Percentiles rank a stretch among this genome's conserved stretches.
Evolutionary conservation across 805 yeast species (phyloP).

Genomic region (Starmerella floris): DNA sequence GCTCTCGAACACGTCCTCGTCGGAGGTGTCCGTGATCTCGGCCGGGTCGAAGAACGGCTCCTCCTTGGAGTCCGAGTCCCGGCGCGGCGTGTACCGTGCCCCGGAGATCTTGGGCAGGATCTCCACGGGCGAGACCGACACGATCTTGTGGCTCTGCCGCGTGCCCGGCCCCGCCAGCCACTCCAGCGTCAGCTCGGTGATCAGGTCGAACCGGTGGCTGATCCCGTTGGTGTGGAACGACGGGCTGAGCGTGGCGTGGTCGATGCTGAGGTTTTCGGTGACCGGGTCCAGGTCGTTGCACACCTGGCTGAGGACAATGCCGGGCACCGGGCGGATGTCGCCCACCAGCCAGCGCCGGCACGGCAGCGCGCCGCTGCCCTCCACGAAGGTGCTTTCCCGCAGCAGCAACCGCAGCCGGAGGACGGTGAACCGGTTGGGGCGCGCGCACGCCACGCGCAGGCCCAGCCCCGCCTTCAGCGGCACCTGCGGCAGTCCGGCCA

Average conservation of each 20-base stretch:
- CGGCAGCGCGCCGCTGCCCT: neutral
- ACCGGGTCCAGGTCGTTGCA: slow-evolving; percentile 1
- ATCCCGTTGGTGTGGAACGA: slow-evolving; percentile 5
- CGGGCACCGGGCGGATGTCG: neutral
- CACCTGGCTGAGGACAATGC: neutral
- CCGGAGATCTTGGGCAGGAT: slow-evolving; percentile 11
- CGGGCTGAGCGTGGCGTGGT: slow-evolving; percentile 10
- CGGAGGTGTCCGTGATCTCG: slow-evolving; percentile 12
- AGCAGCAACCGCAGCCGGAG: slow-evolving; percentile 8
- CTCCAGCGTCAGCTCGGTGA: slow-evolving; percentile 7
- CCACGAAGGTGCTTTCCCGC: slow-evolving; percentile 4
- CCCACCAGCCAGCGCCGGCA: slow-evolving; percentile 10
- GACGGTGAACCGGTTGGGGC: slow-evolving; percentile 2
- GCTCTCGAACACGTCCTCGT: slow-evolving; percentile 1
- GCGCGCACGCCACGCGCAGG: slow-evolving; percentile 2
- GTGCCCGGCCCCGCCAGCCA: neutral
- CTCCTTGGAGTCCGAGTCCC: neutral
- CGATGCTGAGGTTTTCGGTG: slow-evolving; percentile 3
- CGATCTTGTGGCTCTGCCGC: neutral
- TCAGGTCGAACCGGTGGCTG: slow-evolving; percentile 7
- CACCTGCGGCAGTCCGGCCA: slow-evolving; percentile 14
- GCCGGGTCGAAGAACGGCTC: slow-evolving; percentile 9
- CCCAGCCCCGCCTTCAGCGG: slow-evolving; percentile 13
- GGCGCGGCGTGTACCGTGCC: neutral
- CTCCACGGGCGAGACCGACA: slow-evolving; percentile 6